phyloP scores from a whole-genome alignment of 441 rosid genomes.

The Geranium incanum region DNA sequence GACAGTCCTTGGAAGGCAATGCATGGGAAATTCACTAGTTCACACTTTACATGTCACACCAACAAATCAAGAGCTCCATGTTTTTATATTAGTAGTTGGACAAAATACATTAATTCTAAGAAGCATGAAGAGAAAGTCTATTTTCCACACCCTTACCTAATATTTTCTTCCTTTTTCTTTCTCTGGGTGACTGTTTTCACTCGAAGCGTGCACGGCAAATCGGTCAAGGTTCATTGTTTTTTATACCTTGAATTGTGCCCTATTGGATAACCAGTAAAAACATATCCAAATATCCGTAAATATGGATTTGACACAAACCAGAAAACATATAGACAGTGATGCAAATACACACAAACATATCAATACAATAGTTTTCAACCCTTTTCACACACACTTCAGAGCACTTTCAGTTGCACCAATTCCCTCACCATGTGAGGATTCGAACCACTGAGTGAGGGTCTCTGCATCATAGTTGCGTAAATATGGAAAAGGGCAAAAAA shows the following conservation, averaged over 20 bases:
- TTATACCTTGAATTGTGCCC: too few species aligned
- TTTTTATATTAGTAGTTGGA: slow-evolving; percentile 22
- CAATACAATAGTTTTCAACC: too few species aligned
- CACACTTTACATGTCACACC: slow-evolving; percentile 21
- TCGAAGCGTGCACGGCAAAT: slow-evolving; percentile 14
- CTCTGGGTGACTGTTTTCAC: slow-evolving; percentile 15
- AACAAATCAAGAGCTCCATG: slow-evolving; percentile 6
- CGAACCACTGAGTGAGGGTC: neutral
- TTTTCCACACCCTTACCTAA: slow-evolving; percentile 22
- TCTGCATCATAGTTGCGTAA: neutral
- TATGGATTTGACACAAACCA: too few species aligned
- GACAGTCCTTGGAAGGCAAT: slow-evolving; percentile 27
- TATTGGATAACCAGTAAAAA: too few species aligned
- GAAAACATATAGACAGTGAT: too few species aligned
- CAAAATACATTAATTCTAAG: slow-evolving; percentile 16
- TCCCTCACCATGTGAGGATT: too few species aligned
- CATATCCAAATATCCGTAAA: too few species aligned
- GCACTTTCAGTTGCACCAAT: too few species aligned
- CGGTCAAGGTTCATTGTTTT: neutral
- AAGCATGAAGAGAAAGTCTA: slow-evolving; percentile 10
- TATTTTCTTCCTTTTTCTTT: neutral
- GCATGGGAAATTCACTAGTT: slow-evolving; percentile 20
- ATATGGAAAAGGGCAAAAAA: neutral
- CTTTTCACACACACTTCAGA: too few species aligned
- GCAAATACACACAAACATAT: too few species aligned